These are phyloP conservation scores for Arachnomyces sp. DNA, from an alignment of 2,329 filamentous ascomycete genomes.

Conservation along the genomic window DNA sequence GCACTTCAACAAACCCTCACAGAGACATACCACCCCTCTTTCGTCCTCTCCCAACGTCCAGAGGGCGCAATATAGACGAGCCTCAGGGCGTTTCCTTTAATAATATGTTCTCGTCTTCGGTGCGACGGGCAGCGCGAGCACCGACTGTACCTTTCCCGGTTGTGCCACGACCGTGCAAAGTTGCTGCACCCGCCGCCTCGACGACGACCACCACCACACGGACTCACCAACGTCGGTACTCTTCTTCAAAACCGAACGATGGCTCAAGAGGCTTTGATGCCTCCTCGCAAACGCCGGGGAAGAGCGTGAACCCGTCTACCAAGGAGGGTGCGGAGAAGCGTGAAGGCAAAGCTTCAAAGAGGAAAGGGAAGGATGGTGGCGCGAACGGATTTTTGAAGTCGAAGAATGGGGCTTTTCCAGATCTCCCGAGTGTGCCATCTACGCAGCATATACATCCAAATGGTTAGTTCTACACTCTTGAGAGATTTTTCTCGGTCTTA, in stretches of 20 bases:
- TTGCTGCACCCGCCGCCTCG: slow-evolving; percentile 21
- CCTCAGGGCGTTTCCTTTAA: slow-evolving; percentile 7
- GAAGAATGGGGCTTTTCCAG: slow-evolving; percentile 32
- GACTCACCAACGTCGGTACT: slow-evolving; percentile 39
- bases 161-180: slow-evolving; percentile 23
- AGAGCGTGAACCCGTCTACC: slow-evolving; percentile 29
- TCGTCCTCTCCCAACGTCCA: too few relatives aligned
- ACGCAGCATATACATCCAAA: slow-evolving; percentile 41
- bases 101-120: slow-evolving; percentile 39
- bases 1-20: neutral
- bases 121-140: slow-evolving; percentile 37
- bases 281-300: slow-evolving; percentile 29
- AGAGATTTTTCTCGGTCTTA: too few relatives aligned
- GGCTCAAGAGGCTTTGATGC: slow-evolving; percentile 34
- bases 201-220: slow-evolving; percentile 23
- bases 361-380: slow-evolving; percentile 27
- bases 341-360: slow-evolving; percentile 26
- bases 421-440: slow-evolving; percentile 41
- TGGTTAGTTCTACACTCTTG: slow-evolving; percentile 25
- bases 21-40: slow-evolving; percentile 1
- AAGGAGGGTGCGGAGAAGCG: slow-evolving; percentile 24
- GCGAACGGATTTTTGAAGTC: slow-evolving; percentile 27
- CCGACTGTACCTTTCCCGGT: slow-evolving; percentile 26
- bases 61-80: neutral
- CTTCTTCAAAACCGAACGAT: slow-evolving; percentile 43